Conservation (phyloP, 176 grass and related monocot species). For the Hyparrhenia diplandra region DNA sequence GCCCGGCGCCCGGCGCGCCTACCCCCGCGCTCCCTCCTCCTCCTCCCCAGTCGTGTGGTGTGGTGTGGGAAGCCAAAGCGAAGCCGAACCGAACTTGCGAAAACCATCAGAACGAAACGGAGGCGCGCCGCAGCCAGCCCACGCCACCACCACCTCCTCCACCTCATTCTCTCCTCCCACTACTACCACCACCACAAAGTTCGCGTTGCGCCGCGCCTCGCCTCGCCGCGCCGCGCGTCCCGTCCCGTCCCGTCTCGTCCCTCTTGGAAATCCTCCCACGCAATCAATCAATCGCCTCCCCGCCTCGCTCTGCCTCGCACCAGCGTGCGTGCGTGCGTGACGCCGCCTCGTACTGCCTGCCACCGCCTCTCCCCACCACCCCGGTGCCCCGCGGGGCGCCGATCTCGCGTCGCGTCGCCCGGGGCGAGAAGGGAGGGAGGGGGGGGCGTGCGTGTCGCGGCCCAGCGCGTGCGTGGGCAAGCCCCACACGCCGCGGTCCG, state of each 20-base stretch:
- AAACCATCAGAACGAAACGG: neutral
- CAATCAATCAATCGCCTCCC: neutral
- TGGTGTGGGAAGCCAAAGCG: neutral
- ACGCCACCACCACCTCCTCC: neutral
- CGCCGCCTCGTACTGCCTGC: neutral
- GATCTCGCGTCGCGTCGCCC: conserved; percentile 9
- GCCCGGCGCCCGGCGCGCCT: neutral
- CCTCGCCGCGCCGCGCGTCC: neutral
- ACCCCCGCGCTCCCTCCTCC: neutral
- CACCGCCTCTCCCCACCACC: neutral
- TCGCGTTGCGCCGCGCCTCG: neutral
- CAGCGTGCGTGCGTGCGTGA: neutral
- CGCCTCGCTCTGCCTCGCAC: neutral
- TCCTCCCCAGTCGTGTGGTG: conserved; percentile 24
- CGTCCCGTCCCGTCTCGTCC: too few relatives aligned
- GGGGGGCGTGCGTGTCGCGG: conserved; percentile 60
- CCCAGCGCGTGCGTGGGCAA: conserved; percentile 56
- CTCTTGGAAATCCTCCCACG: conserved; percentile 10
- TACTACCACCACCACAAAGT: conserved; percentile 12
- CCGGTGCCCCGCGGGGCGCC: neutral
- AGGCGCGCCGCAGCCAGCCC: neutral
- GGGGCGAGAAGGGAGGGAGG: neutral
- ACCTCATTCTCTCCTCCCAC: neutral
- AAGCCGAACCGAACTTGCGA: too few relatives aligned
- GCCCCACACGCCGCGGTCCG: conserved; percentile 50